Evolutionary conservation across 2,329 filamentous ascomycete species (phyloP), one percentile per base, ranked within the genome.

Genomic region (Penicillium sp.): DNA sequence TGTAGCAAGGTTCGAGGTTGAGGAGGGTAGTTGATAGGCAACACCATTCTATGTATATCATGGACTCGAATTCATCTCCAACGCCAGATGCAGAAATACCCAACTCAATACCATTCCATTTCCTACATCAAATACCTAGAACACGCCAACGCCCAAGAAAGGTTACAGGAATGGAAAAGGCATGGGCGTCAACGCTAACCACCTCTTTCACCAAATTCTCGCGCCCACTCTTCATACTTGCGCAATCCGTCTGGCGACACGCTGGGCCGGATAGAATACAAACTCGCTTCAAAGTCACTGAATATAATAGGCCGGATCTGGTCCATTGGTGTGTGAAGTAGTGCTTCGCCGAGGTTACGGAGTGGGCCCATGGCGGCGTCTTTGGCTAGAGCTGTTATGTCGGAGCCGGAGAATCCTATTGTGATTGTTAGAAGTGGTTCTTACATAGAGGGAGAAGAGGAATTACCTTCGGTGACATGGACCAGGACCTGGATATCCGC

Each of bases 351-450:
- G 2, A 97, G 75, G 43, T 89, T 91, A 26, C 93, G 81, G 10
- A 98, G 74, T 0, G 93, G 93, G 0, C 93, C 91, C 93, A 98
- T 98, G 2, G 93, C 93, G 7, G 93, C 93, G 65, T 98, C 93
- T 70, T 98, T 98, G 6, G 93, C 93, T 7, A 98, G 75, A 1
- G 93, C 90, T 18, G 93, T 97, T 55, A 98, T 95, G 62, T 98
- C 93, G 1, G 89, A 95, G 36, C 93, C 93, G 7, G 89, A 96
- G 71, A 95, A 98, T n/a, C 89, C 90, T 96, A 55, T 16, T 96
- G 56, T 16, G 6, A 38, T 29, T 16, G 18, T 44, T 37, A 42
- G 20, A 36, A 16, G 24, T 18, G 9, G 2, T 11, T 8, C 22
- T n/a, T 6, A 37, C 28, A 7, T 26, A 20, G 23, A 18, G 13